phyloP scores from a whole-genome alignment of 345 rosid species.

The Theobroma cacao region DNA sequence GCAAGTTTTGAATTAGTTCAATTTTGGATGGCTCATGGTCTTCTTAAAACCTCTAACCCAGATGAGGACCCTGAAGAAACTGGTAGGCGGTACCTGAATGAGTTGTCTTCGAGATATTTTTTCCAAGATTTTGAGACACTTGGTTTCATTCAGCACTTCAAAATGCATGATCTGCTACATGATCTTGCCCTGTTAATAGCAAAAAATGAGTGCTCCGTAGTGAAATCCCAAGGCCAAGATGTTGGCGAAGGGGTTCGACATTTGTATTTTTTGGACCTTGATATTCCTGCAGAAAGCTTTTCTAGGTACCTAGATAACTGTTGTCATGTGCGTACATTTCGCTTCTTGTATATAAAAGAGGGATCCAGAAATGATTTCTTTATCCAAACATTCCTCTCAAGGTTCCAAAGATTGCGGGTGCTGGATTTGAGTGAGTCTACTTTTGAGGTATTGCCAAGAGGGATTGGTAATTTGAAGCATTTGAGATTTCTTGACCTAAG shows the following conservation, averaged over 20 bases:
- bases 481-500: background rate
- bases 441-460: background rate
- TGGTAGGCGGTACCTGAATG: background rate
- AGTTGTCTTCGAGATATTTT: background rate
- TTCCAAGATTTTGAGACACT: background rate
- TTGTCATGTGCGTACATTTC: background rate
- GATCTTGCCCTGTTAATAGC: background rate
- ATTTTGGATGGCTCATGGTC: background rate
- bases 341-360: background rate
- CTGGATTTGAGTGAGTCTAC: background rate
- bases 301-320: too few relatives aligned
- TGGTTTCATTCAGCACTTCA: too few relatives aligned
- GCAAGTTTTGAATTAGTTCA: background rate
- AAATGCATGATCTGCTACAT: background rate
- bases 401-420: background rate
- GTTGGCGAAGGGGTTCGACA: background rate
- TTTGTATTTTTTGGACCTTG: background rate
- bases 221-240: background rate
- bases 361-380: background rate
- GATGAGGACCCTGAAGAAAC: background rate
- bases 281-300: too few relatives aligned
- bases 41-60: background rate
- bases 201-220: background rate
- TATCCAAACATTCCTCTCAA: background rate
- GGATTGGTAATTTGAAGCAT: background rate